Conservation (phyloP, 805 yeast species). For the Candida succiphila region DNA sequence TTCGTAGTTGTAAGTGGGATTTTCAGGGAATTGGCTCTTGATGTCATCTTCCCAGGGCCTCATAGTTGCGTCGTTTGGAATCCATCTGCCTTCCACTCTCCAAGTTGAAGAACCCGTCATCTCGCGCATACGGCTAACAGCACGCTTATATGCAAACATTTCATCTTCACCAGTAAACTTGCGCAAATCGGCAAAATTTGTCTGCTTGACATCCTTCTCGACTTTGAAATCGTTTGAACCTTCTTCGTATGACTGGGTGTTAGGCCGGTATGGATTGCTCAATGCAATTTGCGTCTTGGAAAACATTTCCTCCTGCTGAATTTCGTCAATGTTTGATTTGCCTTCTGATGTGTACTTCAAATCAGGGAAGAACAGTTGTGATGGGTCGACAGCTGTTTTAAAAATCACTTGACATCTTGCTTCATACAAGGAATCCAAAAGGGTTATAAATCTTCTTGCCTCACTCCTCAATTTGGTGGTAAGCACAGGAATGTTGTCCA, state of each 20-base stretch:
- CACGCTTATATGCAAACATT: constrained; percentile 61
- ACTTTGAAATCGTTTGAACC: constrained; percentile 22
- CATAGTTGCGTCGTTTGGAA: constrained; percentile 38
- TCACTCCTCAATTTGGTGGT: constrained; percentile 50
- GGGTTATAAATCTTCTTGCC: constrained; percentile 57
- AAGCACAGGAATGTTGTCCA: constrained; percentile 54
- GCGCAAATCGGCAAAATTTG: constrained; percentile 35
- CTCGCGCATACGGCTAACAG: constrained; percentile 49
- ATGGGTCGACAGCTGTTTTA: constrained; percentile 37
- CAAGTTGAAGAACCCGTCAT: constrained; percentile 28
- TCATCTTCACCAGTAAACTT: constrained; percentile 75
- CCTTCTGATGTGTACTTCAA: constrained; percentile 8
- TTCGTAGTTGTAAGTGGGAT: background rate
- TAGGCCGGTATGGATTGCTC: constrained; percentile 60
- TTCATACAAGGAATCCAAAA: constrained; percentile 63
- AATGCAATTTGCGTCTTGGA: constrained; percentile 53
- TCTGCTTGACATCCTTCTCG: constrained; percentile 11
- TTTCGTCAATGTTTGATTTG: constrained; percentile 21
- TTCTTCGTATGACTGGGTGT: constrained; percentile 52
- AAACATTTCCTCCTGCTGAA: constrained; percentile 62
- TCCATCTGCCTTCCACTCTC: constrained; percentile 43
- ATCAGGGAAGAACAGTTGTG: constrained; percentile 57
- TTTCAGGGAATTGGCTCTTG: no score
- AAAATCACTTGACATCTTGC: constrained; percentile 51
- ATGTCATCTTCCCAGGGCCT: constrained; percentile 48